A percentile compares a stretch with the other conserved stretches of the same genome.
These are phyloP conservation scores for Botrytis sinoallii DNA, from an alignment of 2,329 filamentous ascomycete genomes.

Conservation along the genomic window DNA sequence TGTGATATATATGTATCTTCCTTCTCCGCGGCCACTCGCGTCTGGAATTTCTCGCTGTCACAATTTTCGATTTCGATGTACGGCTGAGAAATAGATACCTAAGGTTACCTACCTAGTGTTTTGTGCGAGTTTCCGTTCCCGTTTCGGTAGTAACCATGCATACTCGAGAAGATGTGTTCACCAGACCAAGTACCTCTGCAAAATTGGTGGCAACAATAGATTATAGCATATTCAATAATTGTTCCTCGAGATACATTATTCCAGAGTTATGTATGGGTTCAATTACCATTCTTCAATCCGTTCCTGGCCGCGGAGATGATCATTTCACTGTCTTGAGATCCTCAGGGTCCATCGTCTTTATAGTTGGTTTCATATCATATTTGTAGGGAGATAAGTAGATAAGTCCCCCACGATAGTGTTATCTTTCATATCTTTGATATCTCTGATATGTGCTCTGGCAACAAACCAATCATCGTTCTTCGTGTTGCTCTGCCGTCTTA, in stretches of 20 bases:
- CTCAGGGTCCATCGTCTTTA: background rate
- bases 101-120: background rate
- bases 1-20: conserved; percentile 2
- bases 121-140: background rate
- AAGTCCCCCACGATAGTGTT: background rate
- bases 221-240: background rate
- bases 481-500: background rate
- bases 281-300: background rate
- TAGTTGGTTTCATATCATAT: background rate
- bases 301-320: conserved; percentile 8
- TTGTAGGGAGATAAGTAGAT: background rate
- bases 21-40: conserved; percentile 8
- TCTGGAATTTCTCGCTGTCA: background rate
- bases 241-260: background rate
- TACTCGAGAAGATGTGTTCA: background rate
- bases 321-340: background rate
- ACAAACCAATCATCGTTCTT: background rate
- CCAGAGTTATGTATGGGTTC: background rate
- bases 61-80: background rate
- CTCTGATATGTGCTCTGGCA: background rate
- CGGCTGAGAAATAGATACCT: no score
- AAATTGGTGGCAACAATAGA: background rate
- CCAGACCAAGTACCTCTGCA: background rate
- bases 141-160: background rate
- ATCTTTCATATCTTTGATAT: conserved; percentile 9